Conservation (phyloP, 495 filamentous ascomycete species). For the Aspergillus sclerotiicarbonarius region DNA sequence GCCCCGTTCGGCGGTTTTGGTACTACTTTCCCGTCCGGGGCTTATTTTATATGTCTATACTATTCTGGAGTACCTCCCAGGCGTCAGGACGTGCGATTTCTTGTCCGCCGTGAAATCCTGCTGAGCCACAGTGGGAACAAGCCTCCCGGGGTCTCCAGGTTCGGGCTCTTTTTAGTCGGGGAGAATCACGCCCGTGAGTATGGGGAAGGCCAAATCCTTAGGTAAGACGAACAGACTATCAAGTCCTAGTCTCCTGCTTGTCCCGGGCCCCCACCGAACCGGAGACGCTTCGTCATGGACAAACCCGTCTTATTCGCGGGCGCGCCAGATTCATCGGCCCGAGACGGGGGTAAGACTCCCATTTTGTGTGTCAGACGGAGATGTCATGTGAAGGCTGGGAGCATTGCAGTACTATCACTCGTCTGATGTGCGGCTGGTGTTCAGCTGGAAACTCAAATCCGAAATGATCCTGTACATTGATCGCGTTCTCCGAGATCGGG, state of each 20-base stretch:
- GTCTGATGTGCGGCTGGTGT: background rate
- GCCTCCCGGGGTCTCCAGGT: slow-evolving; percentile 14
- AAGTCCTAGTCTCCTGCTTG: background rate
- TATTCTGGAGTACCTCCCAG: background rate
- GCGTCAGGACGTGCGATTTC: too few relatives aligned
- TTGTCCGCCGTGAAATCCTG: background rate
- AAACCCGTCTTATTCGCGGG: slow-evolving; percentile 2
- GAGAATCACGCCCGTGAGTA: background rate
- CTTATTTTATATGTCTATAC: background rate
- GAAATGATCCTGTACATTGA: background rate
- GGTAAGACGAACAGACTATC: background rate
- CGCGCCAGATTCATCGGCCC: slow-evolving; percentile 5
- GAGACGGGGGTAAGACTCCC: background rate
- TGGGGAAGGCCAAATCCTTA: slow-evolving; percentile 2
- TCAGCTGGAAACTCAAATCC: background rate
- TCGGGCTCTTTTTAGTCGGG: background rate
- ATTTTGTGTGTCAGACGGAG: slow-evolving; percentile 5
- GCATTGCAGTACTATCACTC: background rate
- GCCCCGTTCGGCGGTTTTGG: background rate
- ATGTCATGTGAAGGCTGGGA: slow-evolving; percentile 6
- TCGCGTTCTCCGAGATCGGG: slow-evolving; percentile 3
- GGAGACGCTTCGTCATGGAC: background rate
- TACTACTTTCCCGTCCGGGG: background rate
- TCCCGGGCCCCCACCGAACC: slow-evolving; percentile 1
- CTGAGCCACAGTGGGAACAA: background rate